Evolutionary conservation across 495 filamentous ascomycete genomes (phyloP), one percentile per base, ranked within the genome.

Genomic region (Aspergillus cavernicola): DNA sequence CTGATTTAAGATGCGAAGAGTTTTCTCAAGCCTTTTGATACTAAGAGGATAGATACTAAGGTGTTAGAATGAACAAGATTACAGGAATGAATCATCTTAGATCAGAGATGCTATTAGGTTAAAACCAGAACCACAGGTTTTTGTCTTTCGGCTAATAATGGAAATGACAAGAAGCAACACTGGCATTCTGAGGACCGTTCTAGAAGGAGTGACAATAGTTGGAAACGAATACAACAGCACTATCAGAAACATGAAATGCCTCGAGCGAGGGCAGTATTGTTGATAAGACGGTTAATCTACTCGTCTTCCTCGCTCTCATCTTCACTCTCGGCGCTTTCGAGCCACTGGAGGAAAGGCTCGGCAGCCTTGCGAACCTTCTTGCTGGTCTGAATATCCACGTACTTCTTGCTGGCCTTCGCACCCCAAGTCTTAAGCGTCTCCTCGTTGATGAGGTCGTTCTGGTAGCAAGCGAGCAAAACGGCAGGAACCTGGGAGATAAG

Each of bases 281-380:
- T 32, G 41, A 4, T 31, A 4, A 4, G 35, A 39, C 19, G 23
- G n/a, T 28, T 4, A 9, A 35, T 56, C 51, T 67, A 72, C 50
- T 80, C 75, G 48, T 78, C 74, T 16, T 75, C 85, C 15, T 87
- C 81, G 19, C 81, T 80, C 13, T 92, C 89, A 51, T 95, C 89
- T 55, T 95, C 91, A 65, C 86, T 87, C 68, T 93, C 90, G 43
- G 93, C 95, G 62, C 83, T 90, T 62, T 89, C 81, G 31, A 98
- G 88, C 93, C 93, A 97, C 57, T 83, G 85, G 58, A 97, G 79
- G 83, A 98, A 97, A 42, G 87, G 84, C 79, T 92, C 87, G 28
- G 93, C 92, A 53, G 88, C 83, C 80, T 95, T 93, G 79, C 90
- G 88, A 61, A 97, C 88, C 79, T 96, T 96, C 80, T 90, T 92